These are phyloP conservation scores for Jimgerdemannia lactiflua DNA, from an alignment of 192 early-diverging fungal genomes.

Conservation along the genomic window DNA sequence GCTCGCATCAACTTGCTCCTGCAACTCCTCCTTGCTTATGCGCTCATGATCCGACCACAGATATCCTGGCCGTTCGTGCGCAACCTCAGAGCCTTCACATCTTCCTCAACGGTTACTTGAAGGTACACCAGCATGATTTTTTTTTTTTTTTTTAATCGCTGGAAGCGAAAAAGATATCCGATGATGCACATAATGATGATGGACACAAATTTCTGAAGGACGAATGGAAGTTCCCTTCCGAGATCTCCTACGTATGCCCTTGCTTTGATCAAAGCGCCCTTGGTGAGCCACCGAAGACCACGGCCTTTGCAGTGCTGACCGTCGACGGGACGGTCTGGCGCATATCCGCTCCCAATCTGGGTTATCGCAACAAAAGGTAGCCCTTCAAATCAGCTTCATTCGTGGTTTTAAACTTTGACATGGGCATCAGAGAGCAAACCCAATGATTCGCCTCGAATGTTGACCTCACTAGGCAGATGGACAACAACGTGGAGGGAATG, in stretches of 20 bases:
- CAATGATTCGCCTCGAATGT: too few relatives aligned
- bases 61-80: neutral
- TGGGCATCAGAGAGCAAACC: too few relatives aligned
- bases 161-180: too few relatives aligned
- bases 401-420: too few relatives aligned
- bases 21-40: neutral
- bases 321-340: neutral
- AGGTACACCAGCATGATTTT: neutral
- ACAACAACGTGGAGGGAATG: neutral
- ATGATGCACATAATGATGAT: too few relatives aligned
- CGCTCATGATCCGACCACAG: neutral
- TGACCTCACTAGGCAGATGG: neutral
- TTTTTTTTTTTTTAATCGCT: too few relatives aligned
- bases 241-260: neutral
- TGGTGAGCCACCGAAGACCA: neutral
- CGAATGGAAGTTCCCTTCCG: neutral
- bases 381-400: too few relatives aligned
- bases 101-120: neutral
- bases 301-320: neutral
- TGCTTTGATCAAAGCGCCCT: neutral
- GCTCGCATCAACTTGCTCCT: neutral
- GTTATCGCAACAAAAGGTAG: neutral
- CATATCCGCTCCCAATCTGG: neutral
- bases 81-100: neutral
- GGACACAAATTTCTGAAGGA: neutral